Base-by-base conservation (phyloP, 1,284 basidiomycete species). In the Sporisorium reilianum region DNA sequence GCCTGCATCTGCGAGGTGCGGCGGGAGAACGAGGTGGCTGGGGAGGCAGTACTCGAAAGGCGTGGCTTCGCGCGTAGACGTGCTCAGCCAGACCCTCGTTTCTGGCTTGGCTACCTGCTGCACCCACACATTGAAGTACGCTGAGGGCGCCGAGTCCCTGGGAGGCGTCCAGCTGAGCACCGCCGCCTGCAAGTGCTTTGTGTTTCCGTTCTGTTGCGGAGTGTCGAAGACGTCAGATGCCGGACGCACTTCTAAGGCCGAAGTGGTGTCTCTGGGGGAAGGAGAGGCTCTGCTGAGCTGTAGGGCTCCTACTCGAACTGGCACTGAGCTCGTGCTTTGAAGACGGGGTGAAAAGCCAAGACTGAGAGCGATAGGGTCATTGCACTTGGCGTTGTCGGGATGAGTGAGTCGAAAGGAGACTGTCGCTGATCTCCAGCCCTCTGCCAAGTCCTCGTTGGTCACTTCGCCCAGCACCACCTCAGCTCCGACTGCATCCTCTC, bases 1-100 rank as follows among this genome's bases (percentile, higher is more conserved):
- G n/a, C 5, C 26, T 4, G n/a, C 22, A 7, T 44, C 22, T 5
- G 25, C 16, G 0, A 68, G 41, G 10, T 48, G 41, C 11, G 44
- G 7, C 0, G 62, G 61, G 1, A 70, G 54, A 12, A n/a, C 16
- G 1, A 70, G 45, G 5, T 55, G 40, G 3, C 32, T 32, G 7
- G 64, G 30, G 1, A 73, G 40, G 25, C 70, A 73, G 26, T 68
- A 68, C 30, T 73, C 64, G 28, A 25, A 40, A 1, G 50, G 20
- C 8, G 53, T 73, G 1, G 70, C 70, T 64, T 73, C 70, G 32
- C 70, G 70, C 1, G 70, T 73, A 2, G 70, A 61, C 0, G 70
- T 73, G 11, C 70, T 64, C 20, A 73, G 51, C 70, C 70, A 73
- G 41, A 56, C 25, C 26, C 45, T 55, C 3, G 49, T 55, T 2